Conservation (phyloP, 169 alveolate species). For the Plasmodium billcollinsi region DNA sequence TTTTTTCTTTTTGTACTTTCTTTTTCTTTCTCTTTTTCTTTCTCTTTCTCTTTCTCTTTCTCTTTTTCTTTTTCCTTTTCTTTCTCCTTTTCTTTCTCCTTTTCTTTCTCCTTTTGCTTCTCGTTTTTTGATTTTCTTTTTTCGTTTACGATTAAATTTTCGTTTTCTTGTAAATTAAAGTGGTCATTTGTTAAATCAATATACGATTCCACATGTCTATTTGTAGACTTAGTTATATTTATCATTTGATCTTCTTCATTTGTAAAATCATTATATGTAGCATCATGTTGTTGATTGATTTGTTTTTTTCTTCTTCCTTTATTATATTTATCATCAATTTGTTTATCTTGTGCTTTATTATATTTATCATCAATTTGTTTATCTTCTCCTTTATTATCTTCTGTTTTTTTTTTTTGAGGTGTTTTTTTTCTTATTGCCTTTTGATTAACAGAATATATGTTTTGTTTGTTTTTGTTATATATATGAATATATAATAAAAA, state of each 20-base stretch:
- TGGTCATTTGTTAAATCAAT: conserved; percentile 1
- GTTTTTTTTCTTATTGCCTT: neutral
- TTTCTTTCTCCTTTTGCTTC: conserved; percentile 11
- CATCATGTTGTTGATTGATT: neutral
- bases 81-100: neutral
- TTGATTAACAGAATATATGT: neutral
- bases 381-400: neutral
- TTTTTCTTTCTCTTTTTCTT: conserved; percentile 12
- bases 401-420: neutral
- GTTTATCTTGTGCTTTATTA: neutral
- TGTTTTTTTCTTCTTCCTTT: conserved; percentile 10
- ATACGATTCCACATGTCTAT: neutral
- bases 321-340: neutral
- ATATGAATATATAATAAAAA: conserved; percentile 27
- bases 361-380: neutral
- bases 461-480: neutral
- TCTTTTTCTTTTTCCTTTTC: conserved; percentile 1
- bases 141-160: neutral
- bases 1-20: neutral
- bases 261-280: too few relatives aligned
- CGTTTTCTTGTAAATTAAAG: conserved; percentile 21
- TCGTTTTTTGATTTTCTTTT: neutral
- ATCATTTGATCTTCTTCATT: too few relatives aligned
- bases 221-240: neutral
- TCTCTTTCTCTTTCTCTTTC: conserved; percentile 14